These are phyloP conservation scores for Neoscytalidium dimidiatum DNA, from an alignment of 2,329 filamentous ascomycete genomes.

Conservation along the genomic window DNA sequence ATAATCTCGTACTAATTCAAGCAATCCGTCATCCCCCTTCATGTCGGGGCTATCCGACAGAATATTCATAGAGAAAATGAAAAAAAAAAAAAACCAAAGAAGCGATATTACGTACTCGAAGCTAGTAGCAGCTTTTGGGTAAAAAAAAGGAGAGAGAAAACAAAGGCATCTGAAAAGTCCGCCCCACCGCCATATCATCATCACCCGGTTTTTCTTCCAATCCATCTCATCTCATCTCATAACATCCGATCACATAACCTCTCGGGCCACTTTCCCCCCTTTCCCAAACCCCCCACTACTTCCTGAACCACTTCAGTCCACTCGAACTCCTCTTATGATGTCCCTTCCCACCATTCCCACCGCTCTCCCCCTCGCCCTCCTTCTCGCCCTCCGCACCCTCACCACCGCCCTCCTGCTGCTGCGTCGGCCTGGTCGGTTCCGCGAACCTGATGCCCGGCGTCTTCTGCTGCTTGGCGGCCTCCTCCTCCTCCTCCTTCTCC, in stretches of 20 bases:
- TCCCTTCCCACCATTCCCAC: background rate
- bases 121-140: background rate
- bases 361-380: background rate
- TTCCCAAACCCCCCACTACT: background rate
- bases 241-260: background rate
- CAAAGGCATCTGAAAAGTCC: background rate
- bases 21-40: no score
- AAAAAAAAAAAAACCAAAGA: background rate
- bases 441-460: conserved; percentile 23
- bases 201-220: background rate
- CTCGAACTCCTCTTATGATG: conserved; percentile 15
- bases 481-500: background rate
- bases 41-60: no score
- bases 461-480: background rate
- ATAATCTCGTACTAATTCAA: no score
- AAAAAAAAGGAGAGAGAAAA: no score
- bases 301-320: conserved; percentile 14
- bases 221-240: background rate
- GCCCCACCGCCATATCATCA: background rate
- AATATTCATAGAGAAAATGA: background rate
- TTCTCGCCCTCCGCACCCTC: background rate
- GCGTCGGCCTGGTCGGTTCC: conserved; percentile 6
- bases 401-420: background rate
- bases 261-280: background rate
- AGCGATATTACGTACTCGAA: background rate